Percentiles rank a stretch among this genome's conserved stretches.
phyloP scores from a whole-genome alignment of 257 asterid species.

The Verbascum thapsus region DNA sequence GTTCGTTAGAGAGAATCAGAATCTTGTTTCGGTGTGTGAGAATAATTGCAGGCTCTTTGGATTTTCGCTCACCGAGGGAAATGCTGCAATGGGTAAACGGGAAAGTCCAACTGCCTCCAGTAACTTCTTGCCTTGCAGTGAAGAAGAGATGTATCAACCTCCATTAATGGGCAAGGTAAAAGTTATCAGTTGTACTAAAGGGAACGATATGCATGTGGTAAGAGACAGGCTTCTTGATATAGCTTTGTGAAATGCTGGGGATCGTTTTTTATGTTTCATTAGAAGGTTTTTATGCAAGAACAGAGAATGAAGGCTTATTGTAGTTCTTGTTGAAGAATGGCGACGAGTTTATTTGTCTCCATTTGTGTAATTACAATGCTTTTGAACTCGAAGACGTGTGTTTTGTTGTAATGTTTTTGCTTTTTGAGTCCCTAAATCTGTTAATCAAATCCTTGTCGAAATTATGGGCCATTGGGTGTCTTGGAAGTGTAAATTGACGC shows the following conservation, averaged over 20 bases:
- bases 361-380: neutral
- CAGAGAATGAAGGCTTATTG: neutral
- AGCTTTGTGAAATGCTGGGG: conserved; percentile 40
- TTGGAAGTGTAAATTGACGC: conserved; percentile 33
- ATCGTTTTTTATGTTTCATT: neutral
- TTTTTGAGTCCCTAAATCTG: conserved; percentile 21
- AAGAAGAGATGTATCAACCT: conserved; percentile 46
- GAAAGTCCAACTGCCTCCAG: conserved; percentile 33
- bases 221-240: conserved; percentile 81
- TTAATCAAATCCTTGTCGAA: conserved; percentile 10
- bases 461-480: conserved; percentile 4
- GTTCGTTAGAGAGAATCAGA: conserved; percentile 40
- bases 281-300: conserved; percentile 7
- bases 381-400: conserved; percentile 27
- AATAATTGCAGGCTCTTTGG: conserved; percentile 83
- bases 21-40: conserved; percentile 50
- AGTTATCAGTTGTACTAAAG: conserved; percentile 52
- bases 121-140: conserved; percentile 38
- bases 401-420: conserved; percentile 7
- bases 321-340: conserved; percentile 23
- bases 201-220: conserved; percentile 55
- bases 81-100: conserved; percentile 30
- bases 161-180: conserved; percentile 44
- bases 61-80: conserved; percentile 75
- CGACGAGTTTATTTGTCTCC: neutral